phyloP scores from a whole-genome alignment of 352 stramenopile genomes.

The Pythium volutum region DNA sequence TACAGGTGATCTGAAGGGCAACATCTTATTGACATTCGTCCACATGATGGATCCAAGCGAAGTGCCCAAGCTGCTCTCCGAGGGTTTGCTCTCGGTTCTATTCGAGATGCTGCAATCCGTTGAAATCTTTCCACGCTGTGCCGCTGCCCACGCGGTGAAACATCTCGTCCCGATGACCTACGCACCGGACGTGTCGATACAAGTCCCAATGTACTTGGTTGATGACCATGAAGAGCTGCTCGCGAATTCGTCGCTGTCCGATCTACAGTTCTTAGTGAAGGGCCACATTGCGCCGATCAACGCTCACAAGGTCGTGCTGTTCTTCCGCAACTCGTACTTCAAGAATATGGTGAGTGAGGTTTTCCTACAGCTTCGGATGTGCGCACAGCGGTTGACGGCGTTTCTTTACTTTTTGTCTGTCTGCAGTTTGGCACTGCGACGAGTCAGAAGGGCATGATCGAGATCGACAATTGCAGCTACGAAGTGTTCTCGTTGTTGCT shows the following conservation, averaged over 20 bases:
- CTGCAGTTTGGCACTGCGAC: conserved; percentile 74
- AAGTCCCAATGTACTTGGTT: conserved; percentile 76
- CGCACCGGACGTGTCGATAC: conserved; percentile 70
- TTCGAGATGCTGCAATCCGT: conserved; percentile 79
- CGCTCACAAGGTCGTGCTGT: conserved; percentile 86
- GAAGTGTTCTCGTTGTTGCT: conserved; percentile 85
- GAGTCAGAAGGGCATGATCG: conserved; percentile 81
- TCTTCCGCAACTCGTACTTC: conserved; percentile 90
- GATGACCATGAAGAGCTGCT: conserved; percentile 88
- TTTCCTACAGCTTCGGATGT: neutral
- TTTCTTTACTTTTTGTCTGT: conserved; percentile 1
- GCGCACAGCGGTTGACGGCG: neutral
- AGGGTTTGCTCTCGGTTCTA: conserved; percentile 75
- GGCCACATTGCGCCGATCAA: conserved; percentile 85
- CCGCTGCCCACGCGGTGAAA: conserved; percentile 83
- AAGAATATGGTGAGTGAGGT: conserved; percentile 90
- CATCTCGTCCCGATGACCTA: conserved; percentile 75
- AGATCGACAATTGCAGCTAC: conserved; percentile 88
- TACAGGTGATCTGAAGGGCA: conserved; percentile 72
- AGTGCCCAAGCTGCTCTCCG: conserved; percentile 64
- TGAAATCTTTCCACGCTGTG: conserved; percentile 71
- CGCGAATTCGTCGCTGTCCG: conserved; percentile 75
- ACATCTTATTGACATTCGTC: conserved; percentile 86
- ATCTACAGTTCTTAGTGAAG: conserved; percentile 87
- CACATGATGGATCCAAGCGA: conserved; percentile 87